Base-by-base conservation (phyloP, 1,139 yeast genomes). In the Candida smagusa region DNA sequence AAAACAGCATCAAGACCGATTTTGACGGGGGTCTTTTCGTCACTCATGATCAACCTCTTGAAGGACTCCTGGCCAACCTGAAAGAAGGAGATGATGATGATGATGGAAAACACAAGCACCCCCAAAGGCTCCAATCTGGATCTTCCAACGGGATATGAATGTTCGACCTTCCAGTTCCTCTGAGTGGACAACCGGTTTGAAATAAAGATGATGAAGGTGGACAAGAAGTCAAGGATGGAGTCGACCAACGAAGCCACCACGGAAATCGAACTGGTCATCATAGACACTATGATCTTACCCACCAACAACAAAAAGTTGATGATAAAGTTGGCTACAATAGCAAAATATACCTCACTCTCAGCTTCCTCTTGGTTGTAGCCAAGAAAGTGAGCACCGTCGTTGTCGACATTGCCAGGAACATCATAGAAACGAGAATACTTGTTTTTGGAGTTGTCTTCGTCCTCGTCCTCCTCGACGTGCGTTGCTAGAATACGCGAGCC, bases 191-290 rank as follows among this genome's bases (percentile, higher is more conserved):
- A 64, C 42, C 72, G 61, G 45, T 83, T 80, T 37, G 87, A 78
- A 29, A 77, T 57, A 63, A 72, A 84, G 33, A 85, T 84, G 46
- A 85, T 84, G 43, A 83, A 67, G 0, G 94, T 84, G 5, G 92
- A 84, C 40, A 85, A 60, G 40, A 85, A 81, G 54, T 85, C 95
- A 45, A 85, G 69, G 0, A 80, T 66, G 2, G 92, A 83, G 59
- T 85, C 94, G 29, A 85, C 83, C 46, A 85, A 71, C 1, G 94
- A 84, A 0, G 95, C 95, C 35, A 84, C 68, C 36, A 85, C 78
- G 4, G 94, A 83, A 48, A 85, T 74, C 7, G 94, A 85, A 50
- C 68, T 73, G 2, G 92, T 82, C 49, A 80, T 59, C 12, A 79
- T 48, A 1, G 83, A 78, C n/a, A 83, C 89, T 8, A 72, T 62